Evolutionary conservation across 1,284 basidiomycete species (phyloP).

Genomic region (Cerioporus squamosus): DNA sequence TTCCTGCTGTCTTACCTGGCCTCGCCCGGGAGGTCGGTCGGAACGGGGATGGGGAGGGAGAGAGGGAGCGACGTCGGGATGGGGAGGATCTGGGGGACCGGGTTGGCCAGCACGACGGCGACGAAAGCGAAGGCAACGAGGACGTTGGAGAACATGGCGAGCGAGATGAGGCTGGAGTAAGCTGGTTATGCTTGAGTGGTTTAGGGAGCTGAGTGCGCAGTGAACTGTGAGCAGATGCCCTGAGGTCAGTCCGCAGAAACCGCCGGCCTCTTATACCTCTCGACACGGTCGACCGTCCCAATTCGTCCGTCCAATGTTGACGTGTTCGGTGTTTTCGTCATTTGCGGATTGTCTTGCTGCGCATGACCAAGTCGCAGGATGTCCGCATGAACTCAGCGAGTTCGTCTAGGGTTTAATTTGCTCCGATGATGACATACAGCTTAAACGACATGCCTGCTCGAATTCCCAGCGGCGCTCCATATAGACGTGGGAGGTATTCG

Average conservation of each 20-base stretch:
- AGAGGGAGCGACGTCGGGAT: neutral
- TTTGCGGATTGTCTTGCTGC: neutral
- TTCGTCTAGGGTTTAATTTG: too few relatives aligned
- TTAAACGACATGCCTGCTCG: too few relatives aligned
- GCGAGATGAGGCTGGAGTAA: neutral
- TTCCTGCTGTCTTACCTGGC: neutral
- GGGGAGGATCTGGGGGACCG: conserved; percentile 12
- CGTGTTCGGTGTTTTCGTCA: too few relatives aligned
- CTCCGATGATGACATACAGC: too few relatives aligned
- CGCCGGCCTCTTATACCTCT: conserved; percentile 4
- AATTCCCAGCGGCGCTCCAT: too few relatives aligned
- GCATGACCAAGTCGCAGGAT: neutral
- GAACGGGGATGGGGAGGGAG: neutral
- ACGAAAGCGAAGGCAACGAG: conserved; percentile 14
- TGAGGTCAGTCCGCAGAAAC: neutral
- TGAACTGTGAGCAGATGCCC: conserved; percentile 6
- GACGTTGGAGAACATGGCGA: conserved; percentile 19
- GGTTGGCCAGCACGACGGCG: conserved; percentile 14
- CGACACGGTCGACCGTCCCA: neutral
- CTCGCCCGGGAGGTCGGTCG: neutral
- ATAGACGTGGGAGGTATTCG: neutral
- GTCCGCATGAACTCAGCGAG: too few relatives aligned
- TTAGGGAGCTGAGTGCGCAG: neutral
- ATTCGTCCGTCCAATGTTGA: too few relatives aligned
- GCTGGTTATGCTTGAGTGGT: neutral